Percentiles rank a stretch among this genome's conserved stretches.
Conservation (phyloP, 2,329 filamentous ascomycete species). For the Trichoderma breve region DNA sequence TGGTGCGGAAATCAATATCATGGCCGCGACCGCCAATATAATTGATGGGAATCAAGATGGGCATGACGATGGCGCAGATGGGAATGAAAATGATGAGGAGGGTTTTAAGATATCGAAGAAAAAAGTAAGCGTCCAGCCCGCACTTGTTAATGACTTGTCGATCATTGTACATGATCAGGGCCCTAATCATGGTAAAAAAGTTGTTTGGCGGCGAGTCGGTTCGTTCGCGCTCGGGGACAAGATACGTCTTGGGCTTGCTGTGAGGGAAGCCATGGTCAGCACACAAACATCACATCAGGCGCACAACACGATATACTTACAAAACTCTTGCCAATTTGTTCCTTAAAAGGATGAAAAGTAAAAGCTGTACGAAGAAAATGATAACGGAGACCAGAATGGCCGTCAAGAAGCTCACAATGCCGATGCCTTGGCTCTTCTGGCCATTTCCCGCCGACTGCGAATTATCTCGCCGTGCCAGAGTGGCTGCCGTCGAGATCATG, state of each 20-base stretch:
- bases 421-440: slow-evolving; percentile 35
- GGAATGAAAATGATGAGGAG: slow-evolving; percentile 91
- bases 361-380: slow-evolving; percentile 62
- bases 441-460: neutral
- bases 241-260: slow-evolving; percentile 79
- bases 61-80: slow-evolving; percentile 72
- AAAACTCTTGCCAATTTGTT: slow-evolving; percentile 81
- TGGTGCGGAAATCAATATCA: slow-evolving; percentile 42
- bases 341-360: slow-evolving; percentile 73
- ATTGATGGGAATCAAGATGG: slow-evolving; percentile 84
- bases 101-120: slow-evolving; percentile 76
- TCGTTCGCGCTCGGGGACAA: slow-evolving; percentile 81
- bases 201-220: slow-evolving; percentile 68
- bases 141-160: slow-evolving; percentile 92
- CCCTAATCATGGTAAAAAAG: slow-evolving; percentile 51
- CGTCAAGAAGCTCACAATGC: slow-evolving; percentile 54
- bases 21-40: slow-evolving; percentile 66
- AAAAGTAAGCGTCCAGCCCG: slow-evolving; percentile 95
- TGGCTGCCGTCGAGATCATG: neutral
- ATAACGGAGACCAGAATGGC: slow-evolving; percentile 61
- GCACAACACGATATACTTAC: slow-evolving; percentile 45
- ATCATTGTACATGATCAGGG: slow-evolving; percentile 66
- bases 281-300: neutral
- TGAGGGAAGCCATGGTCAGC: neutral
- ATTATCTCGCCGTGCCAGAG: slow-evolving; percentile 12